phyloP scores from a whole-genome alignment of 1,284 basidiomycete genomes.

The Ustilago hordei region DNA sequence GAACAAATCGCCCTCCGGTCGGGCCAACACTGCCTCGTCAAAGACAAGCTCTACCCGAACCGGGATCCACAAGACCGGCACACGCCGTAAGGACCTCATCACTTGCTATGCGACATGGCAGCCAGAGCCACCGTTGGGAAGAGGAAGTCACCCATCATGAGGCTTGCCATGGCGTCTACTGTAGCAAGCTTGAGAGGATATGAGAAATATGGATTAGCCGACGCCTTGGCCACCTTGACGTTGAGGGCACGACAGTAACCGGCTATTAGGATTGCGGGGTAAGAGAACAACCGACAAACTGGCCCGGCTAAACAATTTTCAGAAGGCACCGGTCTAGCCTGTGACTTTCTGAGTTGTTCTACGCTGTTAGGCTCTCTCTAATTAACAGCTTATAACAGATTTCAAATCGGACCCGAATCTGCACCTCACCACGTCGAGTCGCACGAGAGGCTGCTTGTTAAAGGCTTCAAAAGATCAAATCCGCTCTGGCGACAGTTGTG shows the following conservation, averaged over 20 bases:
- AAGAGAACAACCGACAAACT: constrained; percentile 6
- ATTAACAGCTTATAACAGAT: background rate
- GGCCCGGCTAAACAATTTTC: constrained; percentile 10
- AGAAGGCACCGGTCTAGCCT: background rate
- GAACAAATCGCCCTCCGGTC: constrained; percentile 16
- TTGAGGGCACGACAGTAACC: background rate
- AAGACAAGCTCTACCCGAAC: background rate
- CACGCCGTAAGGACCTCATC: background rate
- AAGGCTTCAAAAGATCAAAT: constrained; percentile 17
- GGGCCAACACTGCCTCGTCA: constrained; percentile 13
- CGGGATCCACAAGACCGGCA: constrained; percentile 1
- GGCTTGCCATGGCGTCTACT: too few species aligned
- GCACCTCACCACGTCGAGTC: background rate
- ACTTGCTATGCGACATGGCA: background rate
- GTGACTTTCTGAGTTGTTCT: background rate
- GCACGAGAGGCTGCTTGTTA: constrained; percentile 15
- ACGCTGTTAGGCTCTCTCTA: background rate
- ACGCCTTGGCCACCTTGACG: constrained; percentile 22
- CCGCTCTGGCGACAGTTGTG: background rate
- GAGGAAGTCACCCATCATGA: background rate
- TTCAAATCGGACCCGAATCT: constrained; percentile 35
- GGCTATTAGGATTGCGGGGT: constrained; percentile 22
- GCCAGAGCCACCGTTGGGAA: background rate
- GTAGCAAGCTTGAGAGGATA: background rate
- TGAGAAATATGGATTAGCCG: constrained; percentile 25